Evolutionary conservation across 768 basidiomycete species (phyloP), one percentile per base, ranked within the genome.

Genomic region (Strobilomyces echinocephalus): DNA sequence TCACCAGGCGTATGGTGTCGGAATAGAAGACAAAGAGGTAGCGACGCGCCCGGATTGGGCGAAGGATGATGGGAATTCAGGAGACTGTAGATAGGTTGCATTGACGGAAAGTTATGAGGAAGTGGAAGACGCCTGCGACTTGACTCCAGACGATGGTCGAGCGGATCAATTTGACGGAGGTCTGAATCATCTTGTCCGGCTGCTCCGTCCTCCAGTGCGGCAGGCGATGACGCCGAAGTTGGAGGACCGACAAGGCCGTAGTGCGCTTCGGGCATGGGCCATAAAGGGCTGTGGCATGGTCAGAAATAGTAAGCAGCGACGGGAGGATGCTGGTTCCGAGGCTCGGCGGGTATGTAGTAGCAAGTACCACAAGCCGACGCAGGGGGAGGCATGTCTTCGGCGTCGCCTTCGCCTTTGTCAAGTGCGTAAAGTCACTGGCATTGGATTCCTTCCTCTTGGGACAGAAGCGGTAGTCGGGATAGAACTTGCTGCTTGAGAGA

Each of bases 391-490:
- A 44, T 38, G 35, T 40, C 12, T 4, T 20, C 21, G 16, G 33
- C 48, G 0, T 4, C 28, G n/a, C 11, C 31, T 1, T 20, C 52
- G 2, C 20, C 28, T 5, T 38, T 21, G 21, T 33, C 12, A 12
- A n/a, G n/a, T n/a, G 8, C 43, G 5, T 42, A 46, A 60, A 63
- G 60, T 64, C 56, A 47, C 54, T 59, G 43, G 54, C 59, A 3
- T 59, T 60, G 34, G 51, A 18, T 42, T 79, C 79, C 61, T 76
- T 80, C 64, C 75, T 83, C 64, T 74, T 71, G 0, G 84, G 84
- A 46, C 72, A 70, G 54, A 79, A 86, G 18, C 78, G 76, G 61
- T 86, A 87, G 24, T 72, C 69, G 1, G 85, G 85, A 58, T 82
- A 83, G 58, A 66, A 60, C 3, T 63, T 60, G 79, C 76, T 5